Evolutionary conservation across 192 early-diverging fungal species (phyloP).

Genomic region (Phlyctochytrium arcticum): DNA sequence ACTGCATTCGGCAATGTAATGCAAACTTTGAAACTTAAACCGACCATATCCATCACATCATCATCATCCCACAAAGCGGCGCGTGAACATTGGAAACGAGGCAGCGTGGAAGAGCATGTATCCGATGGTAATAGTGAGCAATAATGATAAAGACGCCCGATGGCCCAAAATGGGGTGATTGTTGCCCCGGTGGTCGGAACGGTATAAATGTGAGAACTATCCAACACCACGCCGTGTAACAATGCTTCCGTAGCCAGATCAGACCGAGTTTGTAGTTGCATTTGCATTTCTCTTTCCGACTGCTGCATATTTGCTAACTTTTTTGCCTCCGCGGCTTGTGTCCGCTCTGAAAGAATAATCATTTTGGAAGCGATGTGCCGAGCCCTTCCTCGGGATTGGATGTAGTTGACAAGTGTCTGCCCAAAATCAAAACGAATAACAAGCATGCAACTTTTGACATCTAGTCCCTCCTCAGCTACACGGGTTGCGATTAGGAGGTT

Average conservation of each 20-base stretch:
- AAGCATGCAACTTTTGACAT: constrained; percentile 86
- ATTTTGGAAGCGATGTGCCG: constrained; percentile 67
- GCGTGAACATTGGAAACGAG: neutral
- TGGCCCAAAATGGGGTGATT: constrained; percentile 1
- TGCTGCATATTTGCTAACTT: neutral
- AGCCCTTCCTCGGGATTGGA: constrained; percentile 80
- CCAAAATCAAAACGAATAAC: constrained; percentile 58
- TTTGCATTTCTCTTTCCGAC: constrained; percentile 7
- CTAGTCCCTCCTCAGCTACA: constrained; percentile 95
- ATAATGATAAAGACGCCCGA: constrained; percentile 51
- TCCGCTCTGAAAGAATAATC: constrained; percentile 46
- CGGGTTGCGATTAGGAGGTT: constrained; percentile 83
- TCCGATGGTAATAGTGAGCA: constrained; percentile 72
- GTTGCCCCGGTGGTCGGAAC: constrained; percentile 15
- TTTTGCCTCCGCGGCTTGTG: constrained; percentile 4
- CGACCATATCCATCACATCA: too few species aligned
- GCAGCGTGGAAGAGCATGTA: constrained; percentile 14
- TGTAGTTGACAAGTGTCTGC: constrained; percentile 69
- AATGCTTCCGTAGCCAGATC: constrained; percentile 6
- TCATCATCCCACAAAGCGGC: neutral
- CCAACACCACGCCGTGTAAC: too few species aligned
- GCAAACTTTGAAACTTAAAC: neutral
- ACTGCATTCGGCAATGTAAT: constrained; percentile 24
- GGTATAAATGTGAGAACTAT: too few species aligned
- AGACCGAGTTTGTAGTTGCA: neutral